Base-by-base conservation (phyloP, 257 asterid species). In the Solanum sitiens region DNA sequence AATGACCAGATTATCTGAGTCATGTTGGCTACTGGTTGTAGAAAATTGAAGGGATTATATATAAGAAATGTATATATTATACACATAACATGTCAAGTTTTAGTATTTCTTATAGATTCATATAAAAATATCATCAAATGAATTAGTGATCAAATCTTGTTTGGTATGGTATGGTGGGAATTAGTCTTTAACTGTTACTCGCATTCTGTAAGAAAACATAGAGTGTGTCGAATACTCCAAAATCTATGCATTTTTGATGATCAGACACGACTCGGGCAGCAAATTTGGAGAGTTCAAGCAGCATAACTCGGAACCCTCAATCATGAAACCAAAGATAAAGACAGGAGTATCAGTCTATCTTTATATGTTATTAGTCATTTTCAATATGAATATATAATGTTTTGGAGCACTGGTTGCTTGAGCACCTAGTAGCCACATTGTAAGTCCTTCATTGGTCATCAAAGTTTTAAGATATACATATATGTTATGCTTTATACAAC, bases 241-340 rank as follows among this genome's bases (percentile, higher is more conserved):
- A 70, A 68, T 6, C 23, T 0, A 70, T 27, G 23, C 75, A 30
- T 70, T 70, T 70, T 67, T 70, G 3, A 35, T 11, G 1, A 70
- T 70, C 1, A 0, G 12, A 33, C 77, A 16, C 2, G 25, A 32
- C 16, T 25, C 10, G 0, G 20, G 18, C 4, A 67, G 0, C 14
- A 1, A 3, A 16, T 71, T 33, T 18, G 25, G 1, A 33, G 16
- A 8, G n/a, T 33, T 16, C 14, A 1, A 71, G 77, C n/a, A 71
- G 4, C 44, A 72, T 16, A 72, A 16, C 25, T 72, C 44, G 18
- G 33, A 33, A 2, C 37, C 65, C 84, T 61, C 56, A 74, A n/a
- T 33, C 68, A 73, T 23, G 80, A 67, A 65, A 65, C 72, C 75
- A 7, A n/a, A 87, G 85, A 84, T 76, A 84, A 18, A 86, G 35